Conservation (phyloP, 306 rosid species). For the Rubus idaeus region DNA sequence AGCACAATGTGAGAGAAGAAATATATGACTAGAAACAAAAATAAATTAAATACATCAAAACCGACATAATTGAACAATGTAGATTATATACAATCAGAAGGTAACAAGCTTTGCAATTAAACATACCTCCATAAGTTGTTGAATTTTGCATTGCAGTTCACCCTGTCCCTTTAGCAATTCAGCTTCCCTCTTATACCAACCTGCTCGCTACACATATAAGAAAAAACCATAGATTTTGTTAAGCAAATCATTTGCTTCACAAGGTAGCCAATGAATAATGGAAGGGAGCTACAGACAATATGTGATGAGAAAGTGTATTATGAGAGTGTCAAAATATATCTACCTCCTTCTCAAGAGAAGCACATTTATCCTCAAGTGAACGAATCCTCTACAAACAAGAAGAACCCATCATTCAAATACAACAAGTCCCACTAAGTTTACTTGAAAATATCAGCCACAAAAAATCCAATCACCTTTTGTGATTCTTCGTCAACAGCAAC, state of each 20-base stretch:
- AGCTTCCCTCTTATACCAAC: slow-evolving; percentile 63
- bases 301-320: too few relatives aligned
- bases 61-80: neutral
- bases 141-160: slow-evolving; percentile 36
- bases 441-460: neutral
- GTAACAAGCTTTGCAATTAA: slow-evolving; percentile 1
- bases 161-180: slow-evolving; percentile 51
- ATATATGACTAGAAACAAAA: slow-evolving; percentile 4
- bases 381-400: slow-evolving; percentile 54
- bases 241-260: too few relatives aligned
- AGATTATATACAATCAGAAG: neutral
- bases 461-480: slow-evolving; percentile 53
- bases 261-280: slow-evolving; percentile 13
- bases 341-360: slow-evolving; percentile 69
- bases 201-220: slow-evolving; percentile 42
- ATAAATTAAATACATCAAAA: neutral
- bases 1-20: neutral
- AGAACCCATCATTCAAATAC: slow-evolving; percentile 16
- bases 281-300: neutral
- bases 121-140: slow-evolving; percentile 55
- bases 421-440: slow-evolving; percentile 4
- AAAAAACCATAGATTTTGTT: neutral
- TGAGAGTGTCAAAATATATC: neutral
- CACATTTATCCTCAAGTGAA: slow-evolving; percentile 68
- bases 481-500: slow-evolving; percentile 65